phyloP scores from a whole-genome alignment of 805 yeast genomes.

The Candida andamanensis region DNA sequence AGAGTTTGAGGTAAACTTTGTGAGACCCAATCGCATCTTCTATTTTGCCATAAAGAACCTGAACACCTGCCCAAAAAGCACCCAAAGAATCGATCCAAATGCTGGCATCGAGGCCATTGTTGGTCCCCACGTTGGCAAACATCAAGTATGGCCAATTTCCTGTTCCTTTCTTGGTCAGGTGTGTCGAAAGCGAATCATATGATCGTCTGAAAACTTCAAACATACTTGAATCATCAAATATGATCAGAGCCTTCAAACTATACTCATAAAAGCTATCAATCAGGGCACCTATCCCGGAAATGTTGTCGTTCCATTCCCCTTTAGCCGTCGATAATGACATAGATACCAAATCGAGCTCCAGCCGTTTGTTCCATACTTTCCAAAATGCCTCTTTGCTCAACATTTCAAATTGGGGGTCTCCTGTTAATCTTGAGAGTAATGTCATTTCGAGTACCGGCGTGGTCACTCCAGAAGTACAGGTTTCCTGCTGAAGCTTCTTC shows the following conservation, averaged over 20 bases:
- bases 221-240: conserved; percentile 60
- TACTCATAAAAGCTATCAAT: conserved; percentile 89
- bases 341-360: conserved; percentile 62
- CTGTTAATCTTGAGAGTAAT: conserved; percentile 66
- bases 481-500: conserved; percentile 46
- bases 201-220: conserved; percentile 51
- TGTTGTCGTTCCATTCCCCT: conserved; percentile 50
- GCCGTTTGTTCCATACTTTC: conserved; percentile 65
- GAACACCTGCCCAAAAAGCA: conserved; percentile 86
- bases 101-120: conserved; percentile 45
- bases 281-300: conserved; percentile 86
- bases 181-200: conserved; percentile 49
- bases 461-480: conserved; percentile 85
- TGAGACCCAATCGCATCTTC: conserved; percentile 60
- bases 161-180: conserved; percentile 32
- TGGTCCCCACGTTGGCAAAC: conserved; percentile 55
- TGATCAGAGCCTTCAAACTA: conserved; percentile 68
- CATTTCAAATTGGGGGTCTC: conserved; percentile 64
- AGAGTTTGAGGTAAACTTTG: conserved; percentile 60
- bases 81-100: conserved; percentile 82
- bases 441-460: conserved; percentile 80
- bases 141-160: conserved; percentile 24
- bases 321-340: conserved; percentile 65
- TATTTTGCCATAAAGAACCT: conserved; percentile 72
- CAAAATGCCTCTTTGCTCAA: conserved; percentile 59